Conservation (phyloP, 2,329 filamentous ascomycete species). For the Achaetomium macrosporum region DNA sequence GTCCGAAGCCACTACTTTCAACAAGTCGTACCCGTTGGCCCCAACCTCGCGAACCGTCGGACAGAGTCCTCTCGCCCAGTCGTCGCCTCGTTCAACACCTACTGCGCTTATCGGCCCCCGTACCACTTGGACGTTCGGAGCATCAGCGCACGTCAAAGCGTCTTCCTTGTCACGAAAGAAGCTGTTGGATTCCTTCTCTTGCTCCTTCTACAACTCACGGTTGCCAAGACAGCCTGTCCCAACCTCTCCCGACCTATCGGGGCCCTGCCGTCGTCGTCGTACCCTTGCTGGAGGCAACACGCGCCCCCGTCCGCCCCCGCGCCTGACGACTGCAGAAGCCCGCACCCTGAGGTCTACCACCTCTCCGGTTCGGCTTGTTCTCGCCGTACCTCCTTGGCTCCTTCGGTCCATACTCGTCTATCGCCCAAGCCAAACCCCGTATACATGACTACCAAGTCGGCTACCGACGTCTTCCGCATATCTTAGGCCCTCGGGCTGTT, state of each 20-base stretch:
- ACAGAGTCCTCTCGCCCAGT: background rate
- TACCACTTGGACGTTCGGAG: too few relatives aligned
- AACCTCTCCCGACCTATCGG: constrained; percentile 19
- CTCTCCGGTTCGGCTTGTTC: constrained; percentile 13
- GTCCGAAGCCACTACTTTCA: constrained; percentile 11
- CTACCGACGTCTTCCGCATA: constrained; percentile 25
- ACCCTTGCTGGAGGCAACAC: constrained; percentile 22
- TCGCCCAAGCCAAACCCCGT: constrained; percentile 15
- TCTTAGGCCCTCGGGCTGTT: constrained; percentile 30
- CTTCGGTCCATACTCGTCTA: constrained; percentile 1
- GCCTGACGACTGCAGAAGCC: constrained; percentile 1
- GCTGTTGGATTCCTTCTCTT: background rate
- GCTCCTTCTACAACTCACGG: background rate
- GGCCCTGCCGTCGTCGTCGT: constrained; percentile 21
- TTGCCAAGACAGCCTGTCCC: constrained; percentile 6
- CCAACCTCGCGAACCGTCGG: background rate
- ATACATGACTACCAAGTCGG: constrained; percentile 30
- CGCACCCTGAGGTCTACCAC: constrained; percentile 7
- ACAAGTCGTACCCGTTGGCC: constrained; percentile 11
- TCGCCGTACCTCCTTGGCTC: constrained; percentile 6
- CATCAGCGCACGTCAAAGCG: too few relatives aligned
- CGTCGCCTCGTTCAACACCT: background rate
- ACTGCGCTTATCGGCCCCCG: background rate
- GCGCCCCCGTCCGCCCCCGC: constrained; percentile 4
- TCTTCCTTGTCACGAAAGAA: background rate